Percentiles rank a stretch among this genome's conserved stretches.
These are phyloP conservation scores for Mayamaea pseudoterrestris DNA, from an alignment of 108 stramenopile genomes.

Conservation along the genomic window DNA sequence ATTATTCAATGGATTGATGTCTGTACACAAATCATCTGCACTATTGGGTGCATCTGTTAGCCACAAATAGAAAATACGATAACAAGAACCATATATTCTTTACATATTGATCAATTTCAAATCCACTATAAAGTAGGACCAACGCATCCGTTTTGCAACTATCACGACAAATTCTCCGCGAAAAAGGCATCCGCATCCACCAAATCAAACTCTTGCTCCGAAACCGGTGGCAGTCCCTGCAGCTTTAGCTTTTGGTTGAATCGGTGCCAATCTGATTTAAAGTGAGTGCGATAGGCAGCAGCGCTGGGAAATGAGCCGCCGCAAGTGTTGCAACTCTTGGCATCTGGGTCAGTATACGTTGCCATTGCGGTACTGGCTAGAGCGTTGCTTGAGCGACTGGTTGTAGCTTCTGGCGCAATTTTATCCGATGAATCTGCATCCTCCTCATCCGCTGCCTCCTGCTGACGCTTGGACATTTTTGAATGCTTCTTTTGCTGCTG, in stretches of 20 bases:
- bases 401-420: background rate
- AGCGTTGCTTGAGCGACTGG: background rate
- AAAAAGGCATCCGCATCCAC: conserved; percentile 47
- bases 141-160: background rate
- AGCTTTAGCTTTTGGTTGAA: conserved; percentile 94
- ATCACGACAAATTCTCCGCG: background rate
- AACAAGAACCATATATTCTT: too few relatives aligned
- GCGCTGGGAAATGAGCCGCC: conserved; percentile 58
- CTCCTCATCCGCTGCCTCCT: conserved; percentile 25
- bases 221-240: conserved; percentile 49
- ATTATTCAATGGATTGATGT: too few relatives aligned
- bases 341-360: conserved; percentile 9
- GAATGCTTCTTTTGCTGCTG: conserved; percentile 76
- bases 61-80: too few relatives aligned
- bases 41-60: too few relatives aligned
- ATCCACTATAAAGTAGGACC: too few relatives aligned
- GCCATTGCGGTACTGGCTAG: too few relatives aligned
- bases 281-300: conserved; percentile 78
- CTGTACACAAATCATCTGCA: too few relatives aligned
- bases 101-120: too few relatives aligned
- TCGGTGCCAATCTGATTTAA: conserved; percentile 89
- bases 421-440: background rate
- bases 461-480: conserved; percentile 58
- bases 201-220: conserved; percentile 63
- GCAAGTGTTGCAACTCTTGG: conserved; percentile 75